Percentiles rank a stretch among this genome's conserved stretches.
phyloP scores from a whole-genome alignment of 768 basidiomycete genomes.

The Tulasnella sp. region DNA sequence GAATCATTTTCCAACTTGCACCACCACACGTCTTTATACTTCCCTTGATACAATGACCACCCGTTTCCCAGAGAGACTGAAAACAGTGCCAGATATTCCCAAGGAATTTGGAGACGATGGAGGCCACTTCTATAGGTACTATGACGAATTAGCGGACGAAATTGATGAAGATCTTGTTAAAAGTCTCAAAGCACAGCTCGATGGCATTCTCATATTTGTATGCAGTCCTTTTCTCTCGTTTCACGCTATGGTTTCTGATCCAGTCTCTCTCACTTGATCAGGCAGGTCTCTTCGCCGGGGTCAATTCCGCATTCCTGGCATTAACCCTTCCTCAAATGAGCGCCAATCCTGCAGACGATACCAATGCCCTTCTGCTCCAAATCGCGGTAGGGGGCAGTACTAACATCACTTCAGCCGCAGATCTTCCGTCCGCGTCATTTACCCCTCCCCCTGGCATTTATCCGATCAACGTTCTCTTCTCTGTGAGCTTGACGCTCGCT shows the following conservation, averaged over 20 bases:
- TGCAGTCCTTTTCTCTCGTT: too few species aligned
- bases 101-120: background rate
- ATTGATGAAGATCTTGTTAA: background rate
- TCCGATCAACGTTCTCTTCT: too few species aligned
- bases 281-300: constrained; percentile 9
- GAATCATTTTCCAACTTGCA: background rate
- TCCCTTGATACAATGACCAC: background rate
- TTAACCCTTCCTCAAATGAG: background rate
- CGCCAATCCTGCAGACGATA: background rate
- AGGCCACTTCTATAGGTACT: background rate
- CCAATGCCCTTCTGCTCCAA: background rate
- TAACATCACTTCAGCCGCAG: too few species aligned
- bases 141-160: background rate
- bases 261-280: background rate
- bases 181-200: background rate
- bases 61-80: background rate
- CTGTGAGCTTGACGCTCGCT: too few species aligned
- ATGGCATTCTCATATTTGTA: background rate
- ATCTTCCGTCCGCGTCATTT: too few species aligned
- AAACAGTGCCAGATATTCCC: background rate
- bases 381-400: background rate
- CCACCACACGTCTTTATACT: background rate
- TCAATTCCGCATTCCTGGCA: background rate
- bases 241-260: too few species aligned
- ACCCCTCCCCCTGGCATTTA: too few species aligned